Base-by-base conservation (phyloP, 1,284 basidiomycete genomes). In the Tausonia pullulans region DNA sequence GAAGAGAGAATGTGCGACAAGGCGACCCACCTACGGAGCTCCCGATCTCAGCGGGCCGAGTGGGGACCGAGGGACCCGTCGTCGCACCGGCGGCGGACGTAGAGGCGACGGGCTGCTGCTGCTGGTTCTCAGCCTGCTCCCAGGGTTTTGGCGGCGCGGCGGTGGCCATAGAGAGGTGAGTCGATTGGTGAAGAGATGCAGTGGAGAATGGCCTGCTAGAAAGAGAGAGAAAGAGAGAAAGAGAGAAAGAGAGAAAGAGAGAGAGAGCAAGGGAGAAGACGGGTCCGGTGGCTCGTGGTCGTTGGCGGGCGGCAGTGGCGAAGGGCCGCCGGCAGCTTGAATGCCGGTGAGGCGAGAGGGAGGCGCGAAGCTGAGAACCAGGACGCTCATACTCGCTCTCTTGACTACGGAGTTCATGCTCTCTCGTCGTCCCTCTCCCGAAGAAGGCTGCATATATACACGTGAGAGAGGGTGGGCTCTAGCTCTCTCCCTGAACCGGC, bases 71-170 rank as follows among this genome's bases (percentile, higher is more conserved):
- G 3, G 65, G 55, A 51, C 72, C 64, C 78, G 68, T 51, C 43
- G 74, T 58, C 27, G 73, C 59, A 27, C 70, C 49, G 10, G 70
- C 61, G 52, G 71, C 65, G 27, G 27, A 27, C 27, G 27, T 27
- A 27, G 27, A 27, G 27, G 27, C 27, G 27, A 27, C 49, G 71
- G 59, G 11, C 71, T 52, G 76, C 52, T 43, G 70, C 41, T 61
- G 73, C 58, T 40, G 74, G 57, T 50, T 70, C 52, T 11, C 71
- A 58, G 11, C 77, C 70, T 48, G 79, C 74, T 90, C 88, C 88
- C 88, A 90, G 69, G 88, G 88, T 74, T 90, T 90, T 74, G 87
- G 88, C 63, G 88, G 88, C 40, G 88, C 88, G 46, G 87, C 88
- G 16, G 52, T n/a, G 14, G 52, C 52, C 52, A 53, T 13, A 53